Base-by-base conservation (phyloP, 148 eudicot species). In the Diospyros lotus region DNA sequence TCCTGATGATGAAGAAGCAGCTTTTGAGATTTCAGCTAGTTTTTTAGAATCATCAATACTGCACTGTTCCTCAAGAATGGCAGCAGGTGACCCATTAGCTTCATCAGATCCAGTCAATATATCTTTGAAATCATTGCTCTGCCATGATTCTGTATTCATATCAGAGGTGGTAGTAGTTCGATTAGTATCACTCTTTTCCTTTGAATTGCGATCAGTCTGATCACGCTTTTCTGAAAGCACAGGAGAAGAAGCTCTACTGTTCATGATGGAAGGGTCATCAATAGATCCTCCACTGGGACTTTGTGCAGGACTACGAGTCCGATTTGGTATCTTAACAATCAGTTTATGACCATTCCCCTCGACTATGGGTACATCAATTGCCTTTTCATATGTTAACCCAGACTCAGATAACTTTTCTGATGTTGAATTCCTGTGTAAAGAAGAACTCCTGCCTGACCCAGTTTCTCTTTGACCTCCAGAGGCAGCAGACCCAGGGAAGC, bases 261-360 rank as follows among this genome's bases (percentile, higher is more conserved):
- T 87, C 80, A 68, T 85, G 43, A 72, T 70, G 45, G 87, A 77
- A 11, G 86, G 73, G 56, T 89, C 94, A 38, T 88, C 97, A 14
- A 80, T 15, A 2, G 85, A 76, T 50, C 80, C 92, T 41, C 77
- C 87, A 72, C 77, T 76, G 13, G 68, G 80, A 70, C 78, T 82
- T 76, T 78, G 94, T 48, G 87, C 89, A 72, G 96, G 90, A 80
- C 88, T 83, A 39, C 89, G 90, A 13, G 90, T 90, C 28, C 86
- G 76, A 70, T 86, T 91, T 50, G 94, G 87, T 75, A 96, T 81
- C 81, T 89, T 91, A 46, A 96, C 99, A 75, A 91, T 89, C 11
- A 96, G 71, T 81, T 93, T 89, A 75, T 85, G 96, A 68, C 70
- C 82, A 82, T 78, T 89, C 56, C 82, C 85, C 38, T 84, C 85